Evolutionary conservation across 495 filamentous ascomycete species (phyloP), one percentile per base, ranked within the genome.

Genomic region (Aspergillus carlsbadensis): DNA sequence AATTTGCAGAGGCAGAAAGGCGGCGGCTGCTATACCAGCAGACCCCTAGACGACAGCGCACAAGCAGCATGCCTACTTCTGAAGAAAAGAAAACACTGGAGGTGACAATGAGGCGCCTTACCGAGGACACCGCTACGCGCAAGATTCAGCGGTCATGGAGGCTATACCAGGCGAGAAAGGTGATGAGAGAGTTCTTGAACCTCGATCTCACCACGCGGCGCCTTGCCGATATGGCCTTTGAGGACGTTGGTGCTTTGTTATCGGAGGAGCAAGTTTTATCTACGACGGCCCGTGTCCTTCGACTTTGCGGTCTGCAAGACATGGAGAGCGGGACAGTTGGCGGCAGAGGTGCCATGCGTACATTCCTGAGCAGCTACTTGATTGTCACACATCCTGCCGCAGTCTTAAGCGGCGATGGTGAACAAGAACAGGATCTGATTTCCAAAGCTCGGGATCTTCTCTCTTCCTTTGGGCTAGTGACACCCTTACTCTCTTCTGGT

Each of bases 311-410:
- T 0, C 70, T 98, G 48, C 82, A 88, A 52, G 86, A 91, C 60
- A 83, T 84, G 54, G 83, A 84, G 40, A 77, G 81, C 21, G 87
- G 84, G 1, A 84, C 86, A 0, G 76, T 90, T 43, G 83, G 86
- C 44, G 86, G 88, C 59, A 87, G 89, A 72, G 86, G 90, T 39
- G 86, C 88, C 8, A 87, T 92, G 21, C 83, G 92, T 63, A 96
- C 87, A 4, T 98, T 98, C 65, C 75, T 98, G 40, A 96, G 90
- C 68, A 90, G 91, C 37, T 98, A 90, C 72, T 77, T 98, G 17
- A 96, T 98, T 51, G 81, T 96, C 11, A 93, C 91, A 1, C 94
- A 98, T 73, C 91, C 95, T 1, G 78, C 84, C n/a, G 86, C 95
- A 61, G 92, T 97, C 43, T 73, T 98, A 44, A 94, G 87, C 70